Conservation (phyloP, 176 grass and related monocot genomes). For the Musa acuminata region DNA sequence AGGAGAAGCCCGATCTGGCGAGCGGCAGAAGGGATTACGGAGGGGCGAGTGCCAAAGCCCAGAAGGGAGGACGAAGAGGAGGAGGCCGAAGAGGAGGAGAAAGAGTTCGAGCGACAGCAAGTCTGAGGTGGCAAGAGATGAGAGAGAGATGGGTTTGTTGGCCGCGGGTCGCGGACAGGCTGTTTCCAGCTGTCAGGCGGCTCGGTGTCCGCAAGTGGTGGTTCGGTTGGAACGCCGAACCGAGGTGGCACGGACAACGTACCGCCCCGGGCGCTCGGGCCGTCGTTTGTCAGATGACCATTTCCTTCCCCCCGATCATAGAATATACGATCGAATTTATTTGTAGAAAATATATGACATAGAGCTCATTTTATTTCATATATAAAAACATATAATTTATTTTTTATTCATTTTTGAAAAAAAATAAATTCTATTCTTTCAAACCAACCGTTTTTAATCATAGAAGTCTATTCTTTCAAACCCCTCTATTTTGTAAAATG, state of each 20-base stretch:
- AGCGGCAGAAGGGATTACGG: neutral
- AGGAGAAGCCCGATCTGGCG: neutral
- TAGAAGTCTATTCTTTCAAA: too few species aligned
- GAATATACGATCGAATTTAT: too few species aligned
- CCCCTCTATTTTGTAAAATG: too few species aligned
- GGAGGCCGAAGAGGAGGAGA: neutral
- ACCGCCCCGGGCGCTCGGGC: neutral
- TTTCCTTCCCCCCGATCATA: neutral
- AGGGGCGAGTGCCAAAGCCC: neutral
- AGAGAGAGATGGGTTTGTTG: neutral
- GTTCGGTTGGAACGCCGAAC: neutral
- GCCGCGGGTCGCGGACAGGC: slow-evolving; percentile 5
- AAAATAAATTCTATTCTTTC: too few species aligned
- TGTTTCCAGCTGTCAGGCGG: slow-evolving; percentile 10
- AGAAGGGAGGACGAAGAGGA: too few species aligned
- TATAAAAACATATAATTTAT: too few species aligned
- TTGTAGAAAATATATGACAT: too few species aligned
- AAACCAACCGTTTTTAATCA: too few species aligned
- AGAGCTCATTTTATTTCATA: too few species aligned
- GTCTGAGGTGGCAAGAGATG: neutral
- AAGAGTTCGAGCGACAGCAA: neutral
- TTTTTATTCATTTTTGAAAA: too few species aligned
- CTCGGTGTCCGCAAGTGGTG: neutral
- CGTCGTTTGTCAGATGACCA: neutral
- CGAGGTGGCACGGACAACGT: slow-evolving; percentile 5